Evolutionary conservation across 257 asterid species (phyloP), one percentile per base, ranked within the genome.

Genomic region (Prunella vulgaris): DNA sequence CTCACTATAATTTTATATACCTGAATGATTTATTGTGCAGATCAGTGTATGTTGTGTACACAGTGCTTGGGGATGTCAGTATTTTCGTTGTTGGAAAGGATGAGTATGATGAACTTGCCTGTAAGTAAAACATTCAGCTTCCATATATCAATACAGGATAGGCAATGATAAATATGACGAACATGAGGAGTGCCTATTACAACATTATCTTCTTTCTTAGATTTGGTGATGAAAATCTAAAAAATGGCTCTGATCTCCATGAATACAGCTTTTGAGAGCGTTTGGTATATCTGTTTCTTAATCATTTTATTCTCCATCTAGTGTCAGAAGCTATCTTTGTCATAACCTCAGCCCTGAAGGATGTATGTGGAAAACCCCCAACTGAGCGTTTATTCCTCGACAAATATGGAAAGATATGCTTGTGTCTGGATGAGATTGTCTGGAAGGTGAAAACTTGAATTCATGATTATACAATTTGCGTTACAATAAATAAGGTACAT

Each of bases 351-450:
- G 96, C 97, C 63, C 76, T 90, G 72, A 93, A 93, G 88, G 97
- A 93, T 65, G 93, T 90, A 12, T 90, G 99, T 74, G 99, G 93
- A 64, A 90, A 93, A 77, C 83, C 88, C 76, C 97, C 96, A 17
- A 85, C 93, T 0, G 97, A 93, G 76, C 94, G 96, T 60, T 91
- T 90, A 72, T 93, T 93, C 74, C 95, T 90, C 17, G 99, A 93
- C 81, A 90, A 90, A 77, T 93, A 93, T 69, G 99, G 97, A 62
- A 94, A 87, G 80, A 86, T 94, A 68, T 94, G 99, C 82, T 78
- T 94, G 89, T 91, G 93, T 82, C 72, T 91, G 81, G 99, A 94
- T 81, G 99, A 94, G 85, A 91, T 94, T 77, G 96, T 94, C 52
- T 90, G 97, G 95, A 86, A 88, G 96, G 99, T 91, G 56, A 53